These are phyloP conservation scores for Suhomyces ambrosiae DNA, from an alignment of 1,139 yeast species.

Conservation along the genomic window DNA sequence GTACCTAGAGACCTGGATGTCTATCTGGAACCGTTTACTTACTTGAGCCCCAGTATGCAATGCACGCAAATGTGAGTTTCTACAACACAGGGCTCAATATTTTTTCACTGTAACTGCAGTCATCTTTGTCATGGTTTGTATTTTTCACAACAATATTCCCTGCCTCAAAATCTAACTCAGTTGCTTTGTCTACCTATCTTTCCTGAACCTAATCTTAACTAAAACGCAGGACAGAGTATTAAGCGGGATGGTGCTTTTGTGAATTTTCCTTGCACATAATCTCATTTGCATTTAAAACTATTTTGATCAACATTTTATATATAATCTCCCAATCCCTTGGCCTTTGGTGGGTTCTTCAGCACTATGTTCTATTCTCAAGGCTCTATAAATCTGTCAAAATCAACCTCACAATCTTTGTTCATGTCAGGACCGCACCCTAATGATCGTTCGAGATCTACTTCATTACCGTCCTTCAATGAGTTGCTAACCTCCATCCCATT, in stretches of 20 bases:
- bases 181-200: conserved; percentile 13
- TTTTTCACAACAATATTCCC: conserved; percentile 10
- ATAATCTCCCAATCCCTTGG: conserved; percentile 1
- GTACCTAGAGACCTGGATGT: too few species aligned
- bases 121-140: conserved; percentile 9
- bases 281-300: conserved; percentile 10
- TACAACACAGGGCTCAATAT: too few species aligned
- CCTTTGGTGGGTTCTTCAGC: conserved; percentile 1
- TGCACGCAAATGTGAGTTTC: conserved; percentile 1
- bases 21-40: too few species aligned
- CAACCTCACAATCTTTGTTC: conserved; percentile 1
- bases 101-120: conserved; percentile 8
- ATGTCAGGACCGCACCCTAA: conserved; percentile 1
- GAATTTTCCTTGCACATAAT: conserved; percentile 8
- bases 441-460: conserved; percentile 5
- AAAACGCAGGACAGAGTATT: conserved; percentile 7
- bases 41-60: too few species aligned
- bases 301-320: conserved; percentile 7
- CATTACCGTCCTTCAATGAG: conserved; percentile 42
- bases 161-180: conserved; percentile 10
- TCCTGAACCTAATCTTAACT: conserved; percentile 11
- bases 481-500: conserved; percentile 40
- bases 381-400: background rate
- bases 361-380: conserved; percentile 11
- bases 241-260: conserved; percentile 4